Percentiles rank a stretch among this genome's conserved stretches.
Evolutionary conservation across 148 eudicot genomes (phyloP).

Genomic region (Hydrangea macrophylla): DNA sequence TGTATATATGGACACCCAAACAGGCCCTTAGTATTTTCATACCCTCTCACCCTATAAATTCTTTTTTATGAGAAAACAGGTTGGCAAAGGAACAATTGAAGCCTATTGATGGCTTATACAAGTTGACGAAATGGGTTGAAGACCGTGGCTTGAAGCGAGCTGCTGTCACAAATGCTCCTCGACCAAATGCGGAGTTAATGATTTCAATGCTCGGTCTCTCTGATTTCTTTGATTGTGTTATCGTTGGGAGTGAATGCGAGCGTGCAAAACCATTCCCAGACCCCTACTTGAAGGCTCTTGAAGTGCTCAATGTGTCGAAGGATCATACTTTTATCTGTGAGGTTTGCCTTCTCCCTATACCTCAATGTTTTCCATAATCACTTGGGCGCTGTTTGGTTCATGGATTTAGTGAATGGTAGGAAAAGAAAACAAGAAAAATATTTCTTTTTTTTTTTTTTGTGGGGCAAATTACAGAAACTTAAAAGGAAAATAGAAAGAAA

Average conservation of each 20-base stretch:
- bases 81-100: slow-evolving; percentile 63
- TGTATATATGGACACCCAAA: too few relatives aligned
- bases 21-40: too few relatives aligned
- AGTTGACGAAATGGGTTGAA: slow-evolving; percentile 75
- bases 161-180: slow-evolving; percentile 93
- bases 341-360: slow-evolving; percentile 36
- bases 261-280: slow-evolving; percentile 88
- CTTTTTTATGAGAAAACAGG: slow-evolving; percentile 42
- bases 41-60: too few relatives aligned
- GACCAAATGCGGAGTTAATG: slow-evolving; percentile 79
- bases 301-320: slow-evolving; percentile 61
- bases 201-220: slow-evolving; percentile 68
- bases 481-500: too few relatives aligned
- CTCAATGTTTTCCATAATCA: too few relatives aligned
- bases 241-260: slow-evolving; percentile 81
- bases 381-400: too few relatives aligned
- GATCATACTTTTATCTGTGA: slow-evolving; percentile 81
- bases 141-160: slow-evolving; percentile 87
- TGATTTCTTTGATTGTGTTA: slow-evolving; percentile 66
- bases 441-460: too few relatives aligned
- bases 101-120: slow-evolving; percentile 65
- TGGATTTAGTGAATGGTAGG: too few relatives aligned
- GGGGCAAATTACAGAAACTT: too few relatives aligned
- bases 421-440: too few relatives aligned
- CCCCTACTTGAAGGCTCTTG: slow-evolving; percentile 79